These are phyloP conservation scores for Scedosporium boydii DNA, from an alignment of 2,329 filamentous ascomycete species.

Conservation along the genomic window DNA sequence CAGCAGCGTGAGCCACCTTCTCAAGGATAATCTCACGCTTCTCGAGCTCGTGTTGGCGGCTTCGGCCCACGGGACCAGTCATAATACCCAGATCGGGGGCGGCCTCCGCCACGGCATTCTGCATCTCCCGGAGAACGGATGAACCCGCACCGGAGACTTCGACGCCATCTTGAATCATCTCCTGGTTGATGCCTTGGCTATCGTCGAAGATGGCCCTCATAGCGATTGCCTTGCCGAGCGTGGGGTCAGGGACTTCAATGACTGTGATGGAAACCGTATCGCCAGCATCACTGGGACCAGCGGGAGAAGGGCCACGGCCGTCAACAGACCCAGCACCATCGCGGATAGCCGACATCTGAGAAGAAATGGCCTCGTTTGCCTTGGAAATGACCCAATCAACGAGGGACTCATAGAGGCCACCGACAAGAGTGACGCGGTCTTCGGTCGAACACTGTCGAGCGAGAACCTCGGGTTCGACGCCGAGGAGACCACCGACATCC, in stretches of 20 bases:
- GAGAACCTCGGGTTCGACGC: constrained; percentile 77
- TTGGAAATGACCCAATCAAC: constrained; percentile 91
- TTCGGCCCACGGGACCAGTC: constrained; percentile 55
- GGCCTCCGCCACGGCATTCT: constrained; percentile 65
- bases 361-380: constrained; percentile 75
- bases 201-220: constrained; percentile 92
- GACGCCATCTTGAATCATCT: constrained; percentile 95
- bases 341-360: constrained; percentile 59
- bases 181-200: constrained; percentile 80
- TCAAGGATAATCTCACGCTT: constrained; percentile 76
- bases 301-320: constrained; percentile 52
- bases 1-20: constrained; percentile 72
- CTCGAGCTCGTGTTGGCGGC: constrained; percentile 71
- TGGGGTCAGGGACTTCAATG: constrained; percentile 72
- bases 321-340: constrained; percentile 60
- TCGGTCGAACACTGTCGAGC: constrained; percentile 70
- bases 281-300: constrained; percentile 34
- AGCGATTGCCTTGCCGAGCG: constrained; percentile 77
- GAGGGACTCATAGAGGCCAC: constrained; percentile 82
- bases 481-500: constrained; percentile 78
- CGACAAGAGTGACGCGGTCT: constrained; percentile 74
- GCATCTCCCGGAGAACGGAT: constrained; percentile 81
- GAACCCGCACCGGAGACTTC: constrained; percentile 64
- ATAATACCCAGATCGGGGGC: constrained; percentile 72
- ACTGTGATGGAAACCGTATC: constrained; percentile 87